A percentile compares a stretch with the other conserved stretches of the same genome.
These are phyloP conservation scores for Gyrodon lividus DNA, from an alignment of 768 basidiomycete genomes.

Conservation along the genomic window DNA sequence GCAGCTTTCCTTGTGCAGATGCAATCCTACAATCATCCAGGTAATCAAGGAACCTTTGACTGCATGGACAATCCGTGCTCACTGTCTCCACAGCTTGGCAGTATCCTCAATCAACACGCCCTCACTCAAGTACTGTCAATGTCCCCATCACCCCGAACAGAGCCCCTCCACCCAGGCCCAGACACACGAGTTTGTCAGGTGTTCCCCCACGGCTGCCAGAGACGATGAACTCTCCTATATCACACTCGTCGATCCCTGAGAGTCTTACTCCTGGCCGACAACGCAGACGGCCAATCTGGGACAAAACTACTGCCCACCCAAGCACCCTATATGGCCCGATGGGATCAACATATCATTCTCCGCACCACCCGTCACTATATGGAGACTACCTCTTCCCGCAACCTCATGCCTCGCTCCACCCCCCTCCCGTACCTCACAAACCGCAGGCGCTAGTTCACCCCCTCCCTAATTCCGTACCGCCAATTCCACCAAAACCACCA, in stretches of 20 bases:
- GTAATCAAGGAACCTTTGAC: slow-evolving; percentile 10
- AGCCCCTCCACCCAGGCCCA: slow-evolving; percentile 17
- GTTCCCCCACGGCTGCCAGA: slow-evolving; percentile 2
- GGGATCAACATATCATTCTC: slow-evolving; percentile 9
- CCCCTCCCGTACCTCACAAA: slow-evolving; percentile 33
- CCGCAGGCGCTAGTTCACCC: slow-evolving; percentile 25
- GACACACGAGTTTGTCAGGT: slow-evolving; percentile 20
- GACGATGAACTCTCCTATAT: background rate
- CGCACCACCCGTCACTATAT: slow-evolving; percentile 21
- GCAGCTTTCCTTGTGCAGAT: slow-evolving; percentile 8
- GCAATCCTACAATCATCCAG: slow-evolving; percentile 34
- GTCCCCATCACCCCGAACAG: slow-evolving; percentile 8
- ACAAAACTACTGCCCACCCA: slow-evolving; percentile 10
- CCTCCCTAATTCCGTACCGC: slow-evolving; percentile 38
- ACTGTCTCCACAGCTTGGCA: slow-evolving; percentile 16
- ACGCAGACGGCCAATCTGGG: slow-evolving; percentile 20
- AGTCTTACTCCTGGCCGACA: slow-evolving; percentile 26
- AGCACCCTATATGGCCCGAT: slow-evolving; percentile 8
- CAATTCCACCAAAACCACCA: slow-evolving; percentile 41
- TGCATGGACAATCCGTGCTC: background rate
- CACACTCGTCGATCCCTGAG: slow-evolving; percentile 18
- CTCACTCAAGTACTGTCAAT: slow-evolving; percentile 22
- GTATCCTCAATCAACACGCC: slow-evolving; percentile 14
- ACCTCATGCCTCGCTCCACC: slow-evolving; percentile 16
- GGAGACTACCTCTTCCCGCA: slow-evolving; percentile 28